Percentiles rank a stretch among this genome's conserved stretches.
Conservation (phyloP, 2,329 filamentous ascomycete species). For the Diplodia intermedia region DNA sequence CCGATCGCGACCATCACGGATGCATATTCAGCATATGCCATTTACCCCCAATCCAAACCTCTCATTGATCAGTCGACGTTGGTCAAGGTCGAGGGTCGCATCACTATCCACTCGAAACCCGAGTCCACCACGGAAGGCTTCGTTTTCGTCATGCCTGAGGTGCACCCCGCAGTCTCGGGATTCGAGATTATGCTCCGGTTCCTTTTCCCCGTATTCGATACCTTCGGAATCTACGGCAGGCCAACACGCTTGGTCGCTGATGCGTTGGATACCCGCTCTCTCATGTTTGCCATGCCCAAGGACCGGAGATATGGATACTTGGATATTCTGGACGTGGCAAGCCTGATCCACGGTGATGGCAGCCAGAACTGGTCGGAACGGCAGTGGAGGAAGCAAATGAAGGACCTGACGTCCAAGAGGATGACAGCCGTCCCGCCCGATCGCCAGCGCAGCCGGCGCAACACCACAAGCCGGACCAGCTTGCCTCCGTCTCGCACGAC, state of each 20-base stretch:
- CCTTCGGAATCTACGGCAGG: constrained; percentile 88
- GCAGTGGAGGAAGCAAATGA: constrained; percentile 88
- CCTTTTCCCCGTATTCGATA: constrained; percentile 92
- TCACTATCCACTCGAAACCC: constrained; percentile 83
- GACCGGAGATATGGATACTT: constrained; percentile 88
- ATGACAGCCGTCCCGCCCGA: constrained; percentile 61
- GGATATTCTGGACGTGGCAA: constrained; percentile 83
- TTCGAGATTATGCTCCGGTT: constrained; percentile 96
- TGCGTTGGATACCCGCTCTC: constrained; percentile 80
- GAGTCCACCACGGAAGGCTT: constrained; percentile 86
- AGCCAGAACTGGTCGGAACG: constrained; percentile 81
- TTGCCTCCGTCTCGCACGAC: constrained; percentile 45
- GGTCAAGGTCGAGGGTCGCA: constrained; percentile 89
- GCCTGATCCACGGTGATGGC: constrained; percentile 77
- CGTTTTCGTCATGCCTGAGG: constrained; percentile 97
- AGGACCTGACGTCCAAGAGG: constrained; percentile 81
- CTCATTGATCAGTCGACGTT: constrained; percentile 94
- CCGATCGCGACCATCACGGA: constrained; percentile 93
- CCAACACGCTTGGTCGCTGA: constrained; percentile 87
- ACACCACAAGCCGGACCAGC: constrained; percentile 52
- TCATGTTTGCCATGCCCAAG: constrained; percentile 98
- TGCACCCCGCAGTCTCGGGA: constrained; percentile 86
- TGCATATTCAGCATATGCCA: constrained; percentile 89
- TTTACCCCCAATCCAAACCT: constrained; percentile 93
- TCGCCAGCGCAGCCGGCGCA: constrained; percentile 44